Conservation (phyloP, 129 eudicot genomes). For the Pseudognaphalium luteoalbum region DNA sequence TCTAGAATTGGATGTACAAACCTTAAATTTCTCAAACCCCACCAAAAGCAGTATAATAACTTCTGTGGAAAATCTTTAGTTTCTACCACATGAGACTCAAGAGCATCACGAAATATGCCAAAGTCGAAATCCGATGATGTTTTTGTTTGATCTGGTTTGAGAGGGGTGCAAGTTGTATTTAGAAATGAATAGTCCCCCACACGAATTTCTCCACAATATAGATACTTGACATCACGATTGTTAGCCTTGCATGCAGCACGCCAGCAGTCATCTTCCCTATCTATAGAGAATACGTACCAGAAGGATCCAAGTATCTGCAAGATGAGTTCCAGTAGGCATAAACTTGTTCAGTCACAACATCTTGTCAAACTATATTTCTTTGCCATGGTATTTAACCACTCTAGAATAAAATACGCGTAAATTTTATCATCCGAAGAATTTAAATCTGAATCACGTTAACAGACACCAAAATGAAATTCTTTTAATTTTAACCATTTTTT, state of each 20-base stretch:
- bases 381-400: neutral
- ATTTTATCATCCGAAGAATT: neutral
- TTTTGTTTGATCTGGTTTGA: conserved; percentile 37
- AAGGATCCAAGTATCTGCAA: conserved; percentile 43
- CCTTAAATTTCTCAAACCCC: conserved; percentile 81
- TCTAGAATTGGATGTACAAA: conserved; percentile 19
- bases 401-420: neutral
- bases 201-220: conserved; percentile 48
- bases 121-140: conserved; percentile 52
- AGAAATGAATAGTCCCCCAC: conserved; percentile 28
- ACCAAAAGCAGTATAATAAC: conserved; percentile 80
- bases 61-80: conserved; percentile 48
- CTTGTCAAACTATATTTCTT: neutral
- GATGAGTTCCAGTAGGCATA: neutral
- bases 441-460: neutral
- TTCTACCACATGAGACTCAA: conserved; percentile 54
- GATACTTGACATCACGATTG: conserved; percentile 6
- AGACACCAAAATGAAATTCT: neutral
- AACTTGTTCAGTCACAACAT: neutral
- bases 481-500: too few species aligned
- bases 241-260: conserved; percentile 37
- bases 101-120: conserved; percentile 77
- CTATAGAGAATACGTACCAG: conserved; percentile 80
- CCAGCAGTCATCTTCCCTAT: conserved; percentile 70
- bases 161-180: conserved; percentile 42